A percentile compares a stretch with the other conserved stretches of the same genome.
phyloP scores from a whole-genome alignment of 768 basidiomycete genomes.

The Termitomyces sp. region DNA sequence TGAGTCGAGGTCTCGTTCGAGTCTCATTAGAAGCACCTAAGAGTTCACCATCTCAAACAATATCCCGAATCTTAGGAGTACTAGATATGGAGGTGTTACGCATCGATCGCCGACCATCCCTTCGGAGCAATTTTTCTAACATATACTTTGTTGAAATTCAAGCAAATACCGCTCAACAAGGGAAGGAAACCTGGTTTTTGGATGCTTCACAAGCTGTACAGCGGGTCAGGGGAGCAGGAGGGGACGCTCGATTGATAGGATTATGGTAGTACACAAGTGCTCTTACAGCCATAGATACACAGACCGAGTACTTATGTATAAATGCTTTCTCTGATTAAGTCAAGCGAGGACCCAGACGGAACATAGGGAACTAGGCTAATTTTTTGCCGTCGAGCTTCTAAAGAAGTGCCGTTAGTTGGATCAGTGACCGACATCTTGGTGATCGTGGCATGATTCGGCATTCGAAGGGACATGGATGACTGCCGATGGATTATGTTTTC shows the following conservation, averaged over 20 bases:
- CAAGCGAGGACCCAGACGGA: no score
- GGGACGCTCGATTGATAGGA: conserved; percentile 42
- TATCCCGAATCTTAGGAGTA: conserved; percentile 28
- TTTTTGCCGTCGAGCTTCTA: no score
- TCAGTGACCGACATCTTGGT: no score
- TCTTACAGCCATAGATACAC: background rate
- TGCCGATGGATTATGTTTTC: no score
- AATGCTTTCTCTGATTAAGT: no score
- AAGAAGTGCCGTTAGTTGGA: no score
- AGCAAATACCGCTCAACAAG: conserved; percentile 11
- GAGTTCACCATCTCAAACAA: conserved; percentile 15
- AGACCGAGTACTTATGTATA: no score
- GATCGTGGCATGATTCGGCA: no score
- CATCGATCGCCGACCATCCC: conserved; percentile 65
- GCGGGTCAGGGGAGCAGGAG: conserved; percentile 32
- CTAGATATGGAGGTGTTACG: conserved; percentile 47
- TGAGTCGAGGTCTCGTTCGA: conserved; percentile 32
- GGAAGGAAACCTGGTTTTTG: conserved; percentile 27
- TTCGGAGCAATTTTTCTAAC: conserved; percentile 44
- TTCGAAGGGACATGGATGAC: no score
- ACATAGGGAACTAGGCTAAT: no score
- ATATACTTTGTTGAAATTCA: conserved; percentile 67
- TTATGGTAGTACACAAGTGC: conserved; percentile 34
- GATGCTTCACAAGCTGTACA: conserved; percentile 35
- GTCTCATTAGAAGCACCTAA: conserved; percentile 17